Conservation (phyloP, 2,329 filamentous ascomycete species). For the Coleophoma eucalyptorum region DNA sequence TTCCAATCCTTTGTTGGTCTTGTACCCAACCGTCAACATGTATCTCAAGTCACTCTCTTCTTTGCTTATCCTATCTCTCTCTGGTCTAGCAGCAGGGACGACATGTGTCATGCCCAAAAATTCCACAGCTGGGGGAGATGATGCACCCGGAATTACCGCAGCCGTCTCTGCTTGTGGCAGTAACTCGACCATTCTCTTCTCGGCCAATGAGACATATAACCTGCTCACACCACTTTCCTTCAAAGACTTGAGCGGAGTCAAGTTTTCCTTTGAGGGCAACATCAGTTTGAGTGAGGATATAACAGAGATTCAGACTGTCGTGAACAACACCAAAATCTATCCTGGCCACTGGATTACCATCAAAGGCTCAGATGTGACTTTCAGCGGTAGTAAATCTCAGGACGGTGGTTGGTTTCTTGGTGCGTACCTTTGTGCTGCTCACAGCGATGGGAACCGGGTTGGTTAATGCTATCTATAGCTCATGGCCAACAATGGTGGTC, state of each 20-base stretch:
- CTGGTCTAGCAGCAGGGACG: background rate
- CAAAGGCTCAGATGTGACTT: conserved; percentile 12
- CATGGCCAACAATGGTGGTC: conserved; percentile 19
- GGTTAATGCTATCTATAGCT: background rate
- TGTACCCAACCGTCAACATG: too few relatives aligned
- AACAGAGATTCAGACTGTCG: conserved; percentile 13
- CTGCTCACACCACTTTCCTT: conserved; percentile 16
- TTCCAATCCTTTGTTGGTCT: too few relatives aligned
- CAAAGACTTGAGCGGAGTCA: conserved; percentile 11
- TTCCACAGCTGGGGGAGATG: background rate
- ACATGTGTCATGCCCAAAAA: background rate
- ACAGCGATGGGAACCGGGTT: background rate
- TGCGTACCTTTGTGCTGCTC: background rate
- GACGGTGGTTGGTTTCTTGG: conserved; percentile 15
- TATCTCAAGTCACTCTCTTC: background rate
- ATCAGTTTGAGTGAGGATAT: conserved; percentile 14
- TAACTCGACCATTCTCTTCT: conserved; percentile 12
- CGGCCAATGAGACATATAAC: conserved; percentile 12
- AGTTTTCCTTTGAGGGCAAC: conserved; percentile 16
- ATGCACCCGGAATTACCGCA: conserved; percentile 4
- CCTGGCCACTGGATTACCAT: conserved; percentile 19
- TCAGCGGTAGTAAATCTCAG: background rate
- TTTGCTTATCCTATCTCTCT: background rate
- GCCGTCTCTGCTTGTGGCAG: conserved; percentile 10
- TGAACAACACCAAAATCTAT: conserved; percentile 13